These are phyloP conservation scores for Colletotrichum shisoi DNA, from an alignment of 2,329 filamentous ascomycete species.

Conservation along the genomic window DNA sequence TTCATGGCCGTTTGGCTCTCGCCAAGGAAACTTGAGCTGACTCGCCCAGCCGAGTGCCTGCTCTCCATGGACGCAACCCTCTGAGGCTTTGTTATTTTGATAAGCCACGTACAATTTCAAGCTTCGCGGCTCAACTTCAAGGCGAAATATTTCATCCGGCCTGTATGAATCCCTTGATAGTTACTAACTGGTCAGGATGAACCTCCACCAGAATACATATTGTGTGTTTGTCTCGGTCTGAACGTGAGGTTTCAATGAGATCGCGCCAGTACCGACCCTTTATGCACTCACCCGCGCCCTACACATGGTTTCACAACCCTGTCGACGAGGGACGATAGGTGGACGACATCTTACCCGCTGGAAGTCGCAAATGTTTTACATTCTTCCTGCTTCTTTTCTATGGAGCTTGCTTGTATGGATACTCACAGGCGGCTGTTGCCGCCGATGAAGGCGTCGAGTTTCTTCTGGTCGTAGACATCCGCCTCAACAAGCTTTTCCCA, in stretches of 20 bases:
- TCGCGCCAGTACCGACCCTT: no score
- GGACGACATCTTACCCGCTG: not conserved
- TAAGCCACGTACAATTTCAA: not conserved
- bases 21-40: not conserved
- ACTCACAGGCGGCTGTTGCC: constrained; percentile 14
- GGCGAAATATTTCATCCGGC: not conserved
- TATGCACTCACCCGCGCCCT: no score
- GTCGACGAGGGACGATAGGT: no score
- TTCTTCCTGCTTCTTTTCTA: not conserved
- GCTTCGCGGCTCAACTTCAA: no score
- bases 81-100: not conserved
- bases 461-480: constrained; percentile 35
- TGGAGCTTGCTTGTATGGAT: not conserved
- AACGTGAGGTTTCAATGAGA: no score
- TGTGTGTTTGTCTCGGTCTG: not conserved
- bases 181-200: no score
- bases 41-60: not conserved
- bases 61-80: not conserved
- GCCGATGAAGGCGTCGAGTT: constrained; percentile 32
- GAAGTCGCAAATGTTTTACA: no score
- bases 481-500: constrained; percentile 38
- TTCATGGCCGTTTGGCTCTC: not conserved
- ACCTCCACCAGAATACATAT: no score
- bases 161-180: no score
- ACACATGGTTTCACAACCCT: no score